Evolutionary conservation across 108 stramenopile species (phyloP).

Genomic region (Skeletonema tropicum): DNA sequence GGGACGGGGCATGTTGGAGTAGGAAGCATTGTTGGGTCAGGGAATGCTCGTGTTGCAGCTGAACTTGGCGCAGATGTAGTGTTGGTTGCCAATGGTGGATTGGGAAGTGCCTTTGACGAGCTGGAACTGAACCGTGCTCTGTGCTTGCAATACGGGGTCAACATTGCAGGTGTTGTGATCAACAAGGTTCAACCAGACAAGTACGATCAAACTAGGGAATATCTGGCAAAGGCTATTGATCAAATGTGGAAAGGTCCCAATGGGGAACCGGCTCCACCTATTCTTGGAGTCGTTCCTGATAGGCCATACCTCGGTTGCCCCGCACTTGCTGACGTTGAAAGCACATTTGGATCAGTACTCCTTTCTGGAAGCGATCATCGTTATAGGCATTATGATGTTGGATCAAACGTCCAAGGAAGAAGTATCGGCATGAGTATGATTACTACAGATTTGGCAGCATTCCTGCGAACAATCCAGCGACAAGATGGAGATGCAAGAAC

Average conservation of each 20-base stretch:
- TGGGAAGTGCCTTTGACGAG: slow-evolving; percentile 91
- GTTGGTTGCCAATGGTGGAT: slow-evolving; percentile 91
- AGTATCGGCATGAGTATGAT: slow-evolving; percentile 77
- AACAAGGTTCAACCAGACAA: slow-evolving; percentile 92
- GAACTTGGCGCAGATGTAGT: slow-evolving; percentile 87
- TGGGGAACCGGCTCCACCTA: slow-evolving; percentile 65
- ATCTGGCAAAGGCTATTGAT: slow-evolving; percentile 65
- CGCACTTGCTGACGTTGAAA: slow-evolving; percentile 69
- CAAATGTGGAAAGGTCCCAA: slow-evolving; percentile 57
- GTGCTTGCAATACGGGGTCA: slow-evolving; percentile 76
- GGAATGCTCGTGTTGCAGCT: slow-evolving; percentile 87
- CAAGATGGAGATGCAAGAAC: slow-evolving; percentile 60
- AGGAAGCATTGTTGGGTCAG: slow-evolving; percentile 80
- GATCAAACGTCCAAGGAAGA: slow-evolving; percentile 48
- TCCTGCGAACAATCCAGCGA: slow-evolving; percentile 80
- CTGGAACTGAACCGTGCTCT: slow-evolving; percentile 83
- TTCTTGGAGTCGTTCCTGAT: slow-evolving; percentile 91
- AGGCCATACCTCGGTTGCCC: slow-evolving; percentile 85
- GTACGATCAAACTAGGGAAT: slow-evolving; percentile 73
- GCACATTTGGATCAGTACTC: slow-evolving; percentile 68
- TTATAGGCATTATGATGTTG: slow-evolving; percentile 75
- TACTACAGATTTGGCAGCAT: slow-evolving; percentile 80
- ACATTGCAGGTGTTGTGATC: slow-evolving; percentile 85
- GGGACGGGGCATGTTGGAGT: slow-evolving; percentile 96
- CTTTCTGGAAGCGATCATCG: slow-evolving; percentile 74